Base-by-base conservation (phyloP, 352 stramenopile genomes). In the Phytophthora citricola region DNA sequence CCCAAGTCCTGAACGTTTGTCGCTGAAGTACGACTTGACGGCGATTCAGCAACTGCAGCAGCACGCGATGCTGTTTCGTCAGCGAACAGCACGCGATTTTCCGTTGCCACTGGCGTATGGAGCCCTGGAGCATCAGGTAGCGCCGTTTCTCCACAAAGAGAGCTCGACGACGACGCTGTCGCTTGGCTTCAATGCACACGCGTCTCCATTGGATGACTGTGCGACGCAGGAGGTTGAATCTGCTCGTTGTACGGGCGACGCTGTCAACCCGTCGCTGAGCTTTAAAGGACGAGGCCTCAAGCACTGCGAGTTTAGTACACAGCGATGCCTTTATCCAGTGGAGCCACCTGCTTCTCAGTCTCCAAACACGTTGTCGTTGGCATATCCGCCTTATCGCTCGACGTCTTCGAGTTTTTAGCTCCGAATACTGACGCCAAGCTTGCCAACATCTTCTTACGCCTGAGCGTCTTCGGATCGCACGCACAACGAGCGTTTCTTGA, bases 61-160 rank as follows among this genome's bases (percentile, higher is more conserved):
- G 44, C 24, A 50, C 29, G n/a, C 50, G 55, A 31, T 15, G 59
- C 32, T 73, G 66, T 24, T 62, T 69, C 32, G 52, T 55, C n/a
- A 64, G 34, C 10, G 66, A 46, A 40, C 12, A 69, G 20, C 47
- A 39, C 20, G 27, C 40, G 10, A 70, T 58, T 11, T 26, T 22
- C 38, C 29, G 55, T 32, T 61, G 46, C 67, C 67, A 75, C 39
- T 55, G 56, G 1, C 57, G 63, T 26, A 71, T 48, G 6, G 62
- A 41, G 26, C 17, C 52, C 56, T 69, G 62, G 11, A 71, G 56
- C 6, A 27, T 22, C 31, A 41, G 36, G 22, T 64, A 71, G 40
- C 63, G 56, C 41, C 57, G 67, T 45, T 71, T 71, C 48, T 67
- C 55, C 4, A 34, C 36, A 29, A 72, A 72, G 10, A 63, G 48